These are phyloP conservation scores for Russula vinacea DNA, from an alignment of 768 basidiomycete genomes.

Conservation along the genomic window DNA sequence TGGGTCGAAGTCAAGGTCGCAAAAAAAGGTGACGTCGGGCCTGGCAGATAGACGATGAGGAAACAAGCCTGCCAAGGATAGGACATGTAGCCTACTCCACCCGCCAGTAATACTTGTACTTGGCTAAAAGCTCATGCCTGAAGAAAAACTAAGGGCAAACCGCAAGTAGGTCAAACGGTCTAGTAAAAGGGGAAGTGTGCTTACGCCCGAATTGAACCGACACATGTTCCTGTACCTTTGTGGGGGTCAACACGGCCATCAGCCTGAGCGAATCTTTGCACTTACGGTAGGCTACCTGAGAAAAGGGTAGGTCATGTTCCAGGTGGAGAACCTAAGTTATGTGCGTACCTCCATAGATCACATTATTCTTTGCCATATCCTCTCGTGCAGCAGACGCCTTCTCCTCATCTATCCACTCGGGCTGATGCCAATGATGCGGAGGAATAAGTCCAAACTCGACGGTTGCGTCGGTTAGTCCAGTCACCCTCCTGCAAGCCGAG, in stretches of 20 bases:
- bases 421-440: slow-evolving; percentile 75
- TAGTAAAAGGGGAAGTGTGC: slow-evolving; percentile 31
- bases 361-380: slow-evolving; percentile 54
- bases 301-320: background rate
- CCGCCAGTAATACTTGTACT: slow-evolving; percentile 49
- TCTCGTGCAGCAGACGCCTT: slow-evolving; percentile 47
- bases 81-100: slow-evolving; percentile 43
- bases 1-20: slow-evolving; percentile 55
- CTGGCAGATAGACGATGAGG: slow-evolving; percentile 32
- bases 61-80: background rate
- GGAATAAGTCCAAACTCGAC: slow-evolving; percentile 81
- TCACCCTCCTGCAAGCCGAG: slow-evolving; percentile 49
- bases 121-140: slow-evolving; percentile 43
- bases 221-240: slow-evolving; percentile 90
- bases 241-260: slow-evolving; percentile 4
- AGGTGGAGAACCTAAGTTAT: background rate
- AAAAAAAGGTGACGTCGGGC: slow-evolving; percentile 57
- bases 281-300: slow-evolving; percentile 71
- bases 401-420: slow-evolving; percentile 62
- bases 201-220: slow-evolving; percentile 86
- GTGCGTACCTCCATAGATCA: slow-evolving; percentile 51
- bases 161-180: background rate
- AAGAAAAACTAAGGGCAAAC: slow-evolving; percentile 53
- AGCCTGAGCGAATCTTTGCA: slow-evolving; percentile 26
- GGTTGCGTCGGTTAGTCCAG: slow-evolving; percentile 56